Base-by-base conservation (phyloP, 148 eudicot species). In the Amaranthus cruentus region DNA sequence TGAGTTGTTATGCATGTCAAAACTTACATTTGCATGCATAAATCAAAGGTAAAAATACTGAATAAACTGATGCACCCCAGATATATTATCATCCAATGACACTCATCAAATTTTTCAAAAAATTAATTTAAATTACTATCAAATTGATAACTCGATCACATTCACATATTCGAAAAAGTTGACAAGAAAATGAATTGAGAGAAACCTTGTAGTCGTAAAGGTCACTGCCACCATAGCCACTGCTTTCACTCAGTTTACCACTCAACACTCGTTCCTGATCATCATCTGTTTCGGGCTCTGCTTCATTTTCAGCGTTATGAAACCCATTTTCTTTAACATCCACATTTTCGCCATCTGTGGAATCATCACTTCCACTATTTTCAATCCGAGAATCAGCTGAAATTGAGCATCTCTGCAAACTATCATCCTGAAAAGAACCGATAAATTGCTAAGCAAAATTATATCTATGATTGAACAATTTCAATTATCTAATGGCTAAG, bases 121-220 rank as follows among this genome's bases (percentile, higher is more conserved):
- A 7, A 10, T 9, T 47, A 48, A 12, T 4, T 18, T 43, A 8
- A 6, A 6, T 56, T 55, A 55, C 54, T 4, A 66, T 18, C 13
- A 6, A n/a, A 42, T 48, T 75, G 59, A 28, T 66, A 11, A 14
- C 13, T 68, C 18, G 18, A 18, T 18, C 18, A 18, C 66, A 68
- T 21, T 49, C 10, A 49, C 51, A 75, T 43, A 7, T 49, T 74
- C 51, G 52, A 56, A 63, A 46, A 56, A 18, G 56, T 52, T 46
- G 62, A 28, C 52, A 47, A 54, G 59, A 69, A 15, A 57, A 75
- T 5, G 13, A 3, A 64, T 64, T 56, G 71, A 28, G 63, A 79
- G 42, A 57, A 69, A 95, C 99, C 99, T 92, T 91, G 77, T 89
- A 87, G 79, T 91, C 96, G 78, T 95, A 95, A 51, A 95, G 96